Percentiles rank a stretch among this genome's conserved stretches.
Evolutionary conservation across 257 asterid species (phyloP).

Genomic region (Nicotiana tomentosiformis): DNA sequence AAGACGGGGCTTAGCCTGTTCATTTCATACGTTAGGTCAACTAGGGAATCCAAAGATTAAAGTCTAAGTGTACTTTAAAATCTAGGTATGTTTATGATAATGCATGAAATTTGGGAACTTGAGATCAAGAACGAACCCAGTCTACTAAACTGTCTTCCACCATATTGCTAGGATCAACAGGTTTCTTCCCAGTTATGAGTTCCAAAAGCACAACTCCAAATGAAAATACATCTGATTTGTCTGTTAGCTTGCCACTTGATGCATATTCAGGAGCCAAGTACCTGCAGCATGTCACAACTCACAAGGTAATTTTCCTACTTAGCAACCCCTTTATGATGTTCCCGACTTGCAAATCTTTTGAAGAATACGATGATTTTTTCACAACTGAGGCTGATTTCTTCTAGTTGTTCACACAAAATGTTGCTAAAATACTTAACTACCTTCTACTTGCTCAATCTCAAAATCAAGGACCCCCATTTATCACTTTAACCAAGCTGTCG

Average conservation of each 20-base stretch:
- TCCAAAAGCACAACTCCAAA: slow-evolving; percentile 93
- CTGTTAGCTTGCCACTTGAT: slow-evolving; percentile 79
- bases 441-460: neutral
- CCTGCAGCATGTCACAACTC: slow-evolving; percentile 23
- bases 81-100: neutral
- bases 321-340: neutral
- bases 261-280: slow-evolving; percentile 95
- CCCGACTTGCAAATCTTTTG: neutral
- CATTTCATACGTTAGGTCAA: neutral
- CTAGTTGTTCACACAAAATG: neutral
- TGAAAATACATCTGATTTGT: slow-evolving; percentile 88
- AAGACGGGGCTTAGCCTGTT: slow-evolving; percentile 72
- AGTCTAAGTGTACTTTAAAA: neutral
- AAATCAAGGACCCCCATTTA: neutral
- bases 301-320: neutral
- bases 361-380: neutral
- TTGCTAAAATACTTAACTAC: neutral
- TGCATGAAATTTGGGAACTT: neutral
- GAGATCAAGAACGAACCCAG: slow-evolving; percentile 49
- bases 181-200: slow-evolving; percentile 73
- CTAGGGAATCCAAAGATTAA: neutral
- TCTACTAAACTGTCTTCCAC: slow-evolving; percentile 94
- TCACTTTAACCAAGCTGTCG: neutral
- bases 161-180: slow-evolving; percentile 55
- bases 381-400: neutral